Percentiles rank a stretch among this genome's conserved stretches.
These are phyloP conservation scores for Suillus variegatus DNA, from an alignment of 768 basidiomycete species.

Conservation along the genomic window DNA sequence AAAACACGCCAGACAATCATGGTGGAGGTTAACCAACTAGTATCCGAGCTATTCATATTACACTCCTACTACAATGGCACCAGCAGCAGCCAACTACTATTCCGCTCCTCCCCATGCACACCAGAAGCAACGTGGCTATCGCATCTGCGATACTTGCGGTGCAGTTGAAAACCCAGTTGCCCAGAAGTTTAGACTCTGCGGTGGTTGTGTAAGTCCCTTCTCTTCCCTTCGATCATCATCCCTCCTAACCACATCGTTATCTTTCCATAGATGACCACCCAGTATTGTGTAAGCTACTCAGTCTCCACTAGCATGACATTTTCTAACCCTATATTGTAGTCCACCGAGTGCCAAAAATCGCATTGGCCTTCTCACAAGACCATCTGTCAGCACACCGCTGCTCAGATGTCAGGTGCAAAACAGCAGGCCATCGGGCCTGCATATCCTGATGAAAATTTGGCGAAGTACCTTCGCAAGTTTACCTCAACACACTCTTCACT, in stretches of 20 bases:
- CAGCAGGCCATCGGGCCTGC: constrained; percentile 42
- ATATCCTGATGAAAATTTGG: constrained; percentile 63
- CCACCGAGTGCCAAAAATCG: constrained; percentile 74
- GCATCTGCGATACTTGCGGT: constrained; percentile 80
- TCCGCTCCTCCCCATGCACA: constrained; percentile 45
- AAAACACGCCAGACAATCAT: constrained; percentile 34
- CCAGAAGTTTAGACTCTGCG: constrained; percentile 72
- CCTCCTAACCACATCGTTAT: constrained; percentile 20
- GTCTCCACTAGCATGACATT: constrained; percentile 9
- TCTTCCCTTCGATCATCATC: constrained; percentile 16
- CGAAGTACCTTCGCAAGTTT: constrained; percentile 77
- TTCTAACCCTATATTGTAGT: constrained; percentile 43
- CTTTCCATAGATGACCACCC: constrained; percentile 69
- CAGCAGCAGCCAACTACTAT: constrained; percentile 81
- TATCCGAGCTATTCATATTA: constrained; percentile 22
- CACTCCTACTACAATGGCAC: constrained; percentile 38
- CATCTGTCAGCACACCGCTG: constrained; percentile 78
- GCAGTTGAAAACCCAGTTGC: constrained; percentile 62
- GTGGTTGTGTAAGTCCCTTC: constrained; percentile 71
- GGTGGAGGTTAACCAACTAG: constrained; percentile 25
- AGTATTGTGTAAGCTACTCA: constrained; percentile 68
- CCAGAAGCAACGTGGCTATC: constrained; percentile 64
- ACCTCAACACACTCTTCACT: constrained; percentile 69
- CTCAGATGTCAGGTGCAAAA: constrained; percentile 58
- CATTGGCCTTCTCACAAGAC: constrained; percentile 79